Evolutionary conservation across 176 grass and related monocot genomes (phyloP).

Genomic region (Carex myosuroides): DNA sequence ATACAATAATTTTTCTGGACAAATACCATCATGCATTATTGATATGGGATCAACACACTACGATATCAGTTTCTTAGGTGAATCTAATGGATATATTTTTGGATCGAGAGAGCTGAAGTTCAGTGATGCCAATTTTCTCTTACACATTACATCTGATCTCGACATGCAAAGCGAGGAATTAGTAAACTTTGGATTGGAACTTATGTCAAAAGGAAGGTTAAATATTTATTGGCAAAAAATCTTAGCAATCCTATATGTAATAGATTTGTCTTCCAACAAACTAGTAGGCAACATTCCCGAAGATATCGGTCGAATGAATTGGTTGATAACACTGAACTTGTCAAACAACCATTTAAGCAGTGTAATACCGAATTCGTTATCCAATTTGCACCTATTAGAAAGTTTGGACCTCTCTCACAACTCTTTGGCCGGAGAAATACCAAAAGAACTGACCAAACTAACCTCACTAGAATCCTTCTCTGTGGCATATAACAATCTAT

Average conservation of each 20-base stretch:
- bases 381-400: constrained; percentile 1
- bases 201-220: too few relatives aligned
- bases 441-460: neutral
- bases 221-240: too few relatives aligned
- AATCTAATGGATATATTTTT: too few relatives aligned
- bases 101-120: too few relatives aligned
- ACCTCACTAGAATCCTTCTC: constrained; percentile 4
- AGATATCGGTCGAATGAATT: constrained; percentile 9
- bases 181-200: too few relatives aligned
- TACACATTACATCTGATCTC: too few relatives aligned
- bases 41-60: neutral
- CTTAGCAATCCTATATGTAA: too few relatives aligned
- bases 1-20: neutral
- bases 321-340: constrained; percentile 17
- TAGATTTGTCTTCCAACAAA: too few relatives aligned
- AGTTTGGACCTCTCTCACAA: constrained; percentile 34
- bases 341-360: constrained; percentile 20
- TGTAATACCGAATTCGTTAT: constrained; percentile 5
- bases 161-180: too few relatives aligned
- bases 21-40: constrained; percentile 30
- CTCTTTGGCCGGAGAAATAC: neutral
- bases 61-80: too few relatives aligned
- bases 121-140: too few relatives aligned
- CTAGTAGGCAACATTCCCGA: too few relatives aligned
- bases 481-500: constrained; percentile 31